Evolutionary conservation across 2,329 filamentous ascomycete species (phyloP).

Genomic region (Beauveria rudraprayagi): DNA sequence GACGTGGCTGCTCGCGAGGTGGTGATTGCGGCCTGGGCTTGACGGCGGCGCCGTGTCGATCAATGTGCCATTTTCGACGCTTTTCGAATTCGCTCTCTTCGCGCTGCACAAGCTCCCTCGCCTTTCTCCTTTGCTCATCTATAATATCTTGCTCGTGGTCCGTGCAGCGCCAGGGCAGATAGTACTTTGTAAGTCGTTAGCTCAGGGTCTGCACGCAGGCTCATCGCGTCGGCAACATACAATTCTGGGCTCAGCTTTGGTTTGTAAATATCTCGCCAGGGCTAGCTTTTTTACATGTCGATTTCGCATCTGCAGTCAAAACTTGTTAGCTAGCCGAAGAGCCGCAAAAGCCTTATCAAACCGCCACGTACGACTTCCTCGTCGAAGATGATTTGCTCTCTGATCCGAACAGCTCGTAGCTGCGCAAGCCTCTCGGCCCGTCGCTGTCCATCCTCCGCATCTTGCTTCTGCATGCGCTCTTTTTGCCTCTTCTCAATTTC

Average conservation of each 20-base stretch:
- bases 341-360: neutral
- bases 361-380: constrained; percentile 58
- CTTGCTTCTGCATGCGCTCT: constrained; percentile 65
- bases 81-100: constrained; percentile 57
- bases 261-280: constrained; percentile 65
- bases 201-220: neutral
- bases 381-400: constrained; percentile 68
- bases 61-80: constrained; percentile 32
- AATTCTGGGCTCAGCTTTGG: constrained; percentile 61
- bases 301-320: constrained; percentile 57
- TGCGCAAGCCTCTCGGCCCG: constrained; percentile 58
- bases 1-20: constrained; percentile 14
- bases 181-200: constrained; percentile 51
- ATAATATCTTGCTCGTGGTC: constrained; percentile 62
- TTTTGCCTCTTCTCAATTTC: constrained; percentile 80
- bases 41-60: constrained; percentile 19
- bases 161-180: constrained; percentile 73
- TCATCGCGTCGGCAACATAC: constrained; percentile 42
- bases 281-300: constrained; percentile 66
- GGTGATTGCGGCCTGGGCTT: constrained; percentile 24
- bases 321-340: constrained; percentile 14
- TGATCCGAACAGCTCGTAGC: constrained; percentile 51
- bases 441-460: constrained; percentile 60
- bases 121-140: constrained; percentile 59
- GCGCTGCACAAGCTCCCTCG: constrained; percentile 52